Conservation (phyloP, 345 rosid species). For the Ricinus communis region DNA sequence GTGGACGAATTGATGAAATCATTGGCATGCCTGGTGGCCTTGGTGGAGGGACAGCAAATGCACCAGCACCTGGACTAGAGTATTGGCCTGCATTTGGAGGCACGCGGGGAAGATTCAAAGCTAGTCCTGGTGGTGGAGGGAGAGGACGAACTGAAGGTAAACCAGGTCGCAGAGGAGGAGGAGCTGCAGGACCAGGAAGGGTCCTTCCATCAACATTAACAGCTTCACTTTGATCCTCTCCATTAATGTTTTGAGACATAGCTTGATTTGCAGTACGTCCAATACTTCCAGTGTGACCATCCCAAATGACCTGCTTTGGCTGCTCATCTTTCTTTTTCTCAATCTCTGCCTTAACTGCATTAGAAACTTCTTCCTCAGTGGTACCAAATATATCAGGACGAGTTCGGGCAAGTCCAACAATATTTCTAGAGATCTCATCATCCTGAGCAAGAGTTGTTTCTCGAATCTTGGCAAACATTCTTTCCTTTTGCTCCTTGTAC, state of each 20-base stretch:
- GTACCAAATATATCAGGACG: constrained; percentile 97
- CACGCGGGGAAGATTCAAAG: constrained; percentile 70
- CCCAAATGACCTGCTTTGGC: constrained; percentile 92
- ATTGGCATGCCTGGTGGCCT: constrained; percentile 68
- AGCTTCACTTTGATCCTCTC: constrained; percentile 59
- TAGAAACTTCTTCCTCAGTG: constrained; percentile 92
- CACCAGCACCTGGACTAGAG: constrained; percentile 44
- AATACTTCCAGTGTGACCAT: constrained; percentile 89
- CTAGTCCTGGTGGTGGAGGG: constrained; percentile 84
- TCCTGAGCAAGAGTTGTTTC: constrained; percentile 92
- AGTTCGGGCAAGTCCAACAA: constrained; percentile 78
- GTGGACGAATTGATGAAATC: constrained; percentile 55
- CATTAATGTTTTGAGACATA: constrained; percentile 57
- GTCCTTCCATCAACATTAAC: constrained; percentile 39
- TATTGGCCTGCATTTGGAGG: constrained; percentile 57
- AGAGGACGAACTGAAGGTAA: constrained; percentile 63
- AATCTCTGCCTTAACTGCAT: constrained; percentile 91
- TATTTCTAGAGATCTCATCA: constrained; percentile 86
- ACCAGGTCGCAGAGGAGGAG: constrained; percentile 77
- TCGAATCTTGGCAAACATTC: constrained; percentile 91
- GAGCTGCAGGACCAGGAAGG: constrained; percentile 86
- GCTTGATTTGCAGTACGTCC: constrained; percentile 93
- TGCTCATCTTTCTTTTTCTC: constrained; percentile 94
- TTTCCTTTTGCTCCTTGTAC: constrained; percentile 90
- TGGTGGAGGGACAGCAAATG: constrained; percentile 46